phyloP scores from a whole-genome alignment of 73 alveolate genomes.

The Paramecium caudatum region DNA sequence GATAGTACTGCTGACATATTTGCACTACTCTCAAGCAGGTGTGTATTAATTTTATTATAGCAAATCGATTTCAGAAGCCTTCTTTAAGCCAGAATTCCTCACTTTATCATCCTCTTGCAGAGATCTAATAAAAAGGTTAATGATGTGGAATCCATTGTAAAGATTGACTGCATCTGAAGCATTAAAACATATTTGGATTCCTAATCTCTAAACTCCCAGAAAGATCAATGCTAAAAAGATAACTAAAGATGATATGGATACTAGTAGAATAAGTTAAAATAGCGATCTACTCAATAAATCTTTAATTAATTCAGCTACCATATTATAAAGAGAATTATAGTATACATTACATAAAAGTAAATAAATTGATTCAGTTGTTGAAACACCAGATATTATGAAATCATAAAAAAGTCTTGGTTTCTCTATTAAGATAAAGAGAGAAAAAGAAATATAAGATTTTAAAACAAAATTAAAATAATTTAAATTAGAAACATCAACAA shows the following conservation, averaged over 20 bases:
- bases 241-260: slow-evolving; percentile 56
- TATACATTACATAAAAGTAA: slow-evolving; percentile 23
- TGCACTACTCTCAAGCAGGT: neutral
- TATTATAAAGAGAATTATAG: slow-evolving; percentile 10
- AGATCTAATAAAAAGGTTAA: slow-evolving; percentile 41
- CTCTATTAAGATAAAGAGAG: slow-evolving; percentile 8
- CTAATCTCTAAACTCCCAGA: slow-evolving; percentile 15
- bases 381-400: neutral
- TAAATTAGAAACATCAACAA: slow-evolving; percentile 47
- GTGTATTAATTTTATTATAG: neutral
- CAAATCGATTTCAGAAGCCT: neutral
- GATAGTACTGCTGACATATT: slow-evolving; percentile 25
- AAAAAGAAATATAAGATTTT: slow-evolving; percentile 20
- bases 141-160: slow-evolving; percentile 66
- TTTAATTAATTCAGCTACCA: slow-evolving; percentile 26
- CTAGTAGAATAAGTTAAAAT: slow-evolving; percentile 29
- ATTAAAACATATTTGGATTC: slow-evolving; percentile 56
- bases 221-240: neutral
- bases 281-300: slow-evolving; percentile 32
- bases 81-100: neutral
- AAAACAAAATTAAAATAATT: slow-evolving; percentile 20
- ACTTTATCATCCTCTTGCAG: slow-evolving; percentile 38
- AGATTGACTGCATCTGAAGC: slow-evolving; percentile 66
- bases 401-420: neutral
- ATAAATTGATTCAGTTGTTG: neutral